Evolutionary conservation across 805 yeast genomes (phyloP).

Genomic region (Tanozyma kutaoensis): DNA sequence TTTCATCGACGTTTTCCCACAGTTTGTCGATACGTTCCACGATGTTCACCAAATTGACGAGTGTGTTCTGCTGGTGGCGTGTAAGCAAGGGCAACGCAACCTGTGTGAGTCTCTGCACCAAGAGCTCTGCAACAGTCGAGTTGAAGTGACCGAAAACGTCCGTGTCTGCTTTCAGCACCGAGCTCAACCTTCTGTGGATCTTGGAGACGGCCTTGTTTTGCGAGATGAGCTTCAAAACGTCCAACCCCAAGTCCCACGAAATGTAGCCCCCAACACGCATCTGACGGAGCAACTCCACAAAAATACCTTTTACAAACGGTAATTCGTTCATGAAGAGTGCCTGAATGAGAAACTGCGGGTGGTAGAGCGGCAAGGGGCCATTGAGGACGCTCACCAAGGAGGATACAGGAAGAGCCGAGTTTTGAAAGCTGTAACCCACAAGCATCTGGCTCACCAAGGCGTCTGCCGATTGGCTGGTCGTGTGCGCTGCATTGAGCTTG

Average conservation of each 20-base stretch:
- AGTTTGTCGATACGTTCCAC: conserved; percentile 39
- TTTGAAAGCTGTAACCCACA: conserved; percentile 12
- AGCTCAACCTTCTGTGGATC: too few species aligned
- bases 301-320: conserved; percentile 39
- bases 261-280: conserved; percentile 27
- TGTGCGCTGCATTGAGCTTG: conserved; percentile 12
- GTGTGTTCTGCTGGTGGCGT: conserved; percentile 82
- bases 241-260: conserved; percentile 20
- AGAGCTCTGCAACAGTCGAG: conserved; percentile 26
- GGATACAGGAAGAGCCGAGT: conserved; percentile 19
- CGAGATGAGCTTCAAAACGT: conserved; percentile 7
- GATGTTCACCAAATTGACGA: conserved; percentile 56
- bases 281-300: conserved; percentile 37
- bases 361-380: conserved; percentile 84
- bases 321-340: conserved; percentile 50
- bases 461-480: conserved; percentile 27
- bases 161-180: conserved; percentile 6
- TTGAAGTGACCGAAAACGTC: conserved; percentile 24
- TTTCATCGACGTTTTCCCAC: conserved; percentile 34
- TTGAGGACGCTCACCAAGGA: conserved; percentile 66
- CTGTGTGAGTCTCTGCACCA: conserved; percentile 49
- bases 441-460: conserved; percentile 31
- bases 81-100: conserved; percentile 68
- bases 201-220: too few species aligned
- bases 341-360: conserved; percentile 81